These are phyloP conservation scores for Echinochloa phyllopogon DNA, from an alignment of 176 grass and related monocot genomes.

Conservation along the genomic window DNA sequence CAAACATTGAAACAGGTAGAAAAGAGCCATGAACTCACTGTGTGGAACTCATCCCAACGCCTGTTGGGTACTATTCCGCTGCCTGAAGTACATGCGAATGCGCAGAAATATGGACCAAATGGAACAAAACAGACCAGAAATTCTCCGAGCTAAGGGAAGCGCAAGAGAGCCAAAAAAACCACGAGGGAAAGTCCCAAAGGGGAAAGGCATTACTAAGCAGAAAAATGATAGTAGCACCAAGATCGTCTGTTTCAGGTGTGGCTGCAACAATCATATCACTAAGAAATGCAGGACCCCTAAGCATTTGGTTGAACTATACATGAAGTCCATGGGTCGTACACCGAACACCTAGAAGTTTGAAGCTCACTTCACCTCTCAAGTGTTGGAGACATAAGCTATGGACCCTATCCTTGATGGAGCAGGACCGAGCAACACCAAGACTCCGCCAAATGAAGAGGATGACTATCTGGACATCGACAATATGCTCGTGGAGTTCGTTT, in stretches of 20 bases:
- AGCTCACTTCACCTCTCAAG: neutral
- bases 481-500: neutral
- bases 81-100: neutral
- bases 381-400: neutral
- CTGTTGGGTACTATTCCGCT: neutral
- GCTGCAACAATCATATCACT: too few relatives aligned
- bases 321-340: neutral
- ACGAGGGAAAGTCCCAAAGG: neutral
- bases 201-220: too few relatives aligned
- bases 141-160: neutral
- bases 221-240: too few relatives aligned
- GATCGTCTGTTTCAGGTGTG: too few relatives aligned
- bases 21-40: neutral
- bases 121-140: neutral
- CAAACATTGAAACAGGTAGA: neutral
- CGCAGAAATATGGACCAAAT: neutral
- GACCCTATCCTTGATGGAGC: neutral
- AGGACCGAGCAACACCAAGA: neutral
- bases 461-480: neutral
- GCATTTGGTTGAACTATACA: neutral
- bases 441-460: neutral
- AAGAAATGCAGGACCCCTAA: neutral
- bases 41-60: neutral
- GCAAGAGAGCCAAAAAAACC: too few relatives aligned
- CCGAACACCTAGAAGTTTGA: neutral